These are phyloP conservation scores for Astraeus odoratus DNA, from an alignment of 768 basidiomycete species.

Conservation along the genomic window DNA sequence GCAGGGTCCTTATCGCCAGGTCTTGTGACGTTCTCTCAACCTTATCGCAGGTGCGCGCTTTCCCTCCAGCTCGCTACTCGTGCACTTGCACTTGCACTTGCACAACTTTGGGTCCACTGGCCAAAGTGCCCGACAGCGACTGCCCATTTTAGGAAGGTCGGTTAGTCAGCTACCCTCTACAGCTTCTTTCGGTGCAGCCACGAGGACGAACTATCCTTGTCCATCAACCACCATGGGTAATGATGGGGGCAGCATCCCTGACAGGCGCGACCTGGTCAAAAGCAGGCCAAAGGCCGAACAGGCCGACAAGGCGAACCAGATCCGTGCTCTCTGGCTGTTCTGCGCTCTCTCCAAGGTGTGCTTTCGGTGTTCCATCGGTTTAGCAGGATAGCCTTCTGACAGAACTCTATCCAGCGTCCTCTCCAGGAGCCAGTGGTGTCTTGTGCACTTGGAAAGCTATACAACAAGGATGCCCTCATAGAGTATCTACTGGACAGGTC, in stretches of 20 bases:
- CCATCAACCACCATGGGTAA: conserved; percentile 56
- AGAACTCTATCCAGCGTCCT: conserved; percentile 47
- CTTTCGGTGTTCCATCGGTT: not conserved
- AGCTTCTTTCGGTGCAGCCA: not conserved
- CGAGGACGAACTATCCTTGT: not conserved
- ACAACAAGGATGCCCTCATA: conserved; percentile 92
- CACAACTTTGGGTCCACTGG: not conserved
- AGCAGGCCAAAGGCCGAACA: conserved; percentile 77
- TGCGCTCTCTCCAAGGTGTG: conserved; percentile 91
- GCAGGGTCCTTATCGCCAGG: too few species aligned
- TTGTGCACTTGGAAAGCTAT: conserved; percentile 87
- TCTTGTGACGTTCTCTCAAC: not conserved
- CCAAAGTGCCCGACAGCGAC: not conserved
- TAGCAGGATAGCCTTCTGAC: conserved; percentile 1
- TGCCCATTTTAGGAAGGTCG: not conserved
- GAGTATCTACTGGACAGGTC: conserved; percentile 82
- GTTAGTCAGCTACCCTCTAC: conserved; percentile 5
- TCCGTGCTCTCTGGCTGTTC: conserved; percentile 82
- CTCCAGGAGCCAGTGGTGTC: conserved; percentile 87
- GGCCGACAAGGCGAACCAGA: conserved; percentile 87
- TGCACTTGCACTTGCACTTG: too few species aligned
- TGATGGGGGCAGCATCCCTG: conserved; percentile 85
- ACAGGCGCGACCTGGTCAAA: conserved; percentile 71
- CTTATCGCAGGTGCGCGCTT: too few species aligned
- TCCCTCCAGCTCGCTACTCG: too few species aligned